phyloP scores from a whole-genome alignment of 2,329 filamentous ascomycete species.

The Aspergillus nomiae region DNA sequence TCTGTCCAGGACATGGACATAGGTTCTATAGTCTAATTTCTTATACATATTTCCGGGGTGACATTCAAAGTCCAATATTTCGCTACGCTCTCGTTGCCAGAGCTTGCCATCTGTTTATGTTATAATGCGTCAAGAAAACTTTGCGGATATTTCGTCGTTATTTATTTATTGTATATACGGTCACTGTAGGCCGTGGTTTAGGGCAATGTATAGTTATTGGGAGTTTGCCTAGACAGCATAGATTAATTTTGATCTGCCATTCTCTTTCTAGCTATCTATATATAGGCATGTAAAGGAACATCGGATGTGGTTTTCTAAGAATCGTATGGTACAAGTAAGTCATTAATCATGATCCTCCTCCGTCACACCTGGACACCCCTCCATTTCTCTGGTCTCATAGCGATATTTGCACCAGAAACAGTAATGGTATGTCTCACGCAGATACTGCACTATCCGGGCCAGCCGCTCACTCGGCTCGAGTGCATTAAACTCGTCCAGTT shows the following conservation, averaged over 20 bases:
- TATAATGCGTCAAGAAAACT: background rate
- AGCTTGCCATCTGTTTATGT: background rate
- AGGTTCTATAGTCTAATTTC: background rate
- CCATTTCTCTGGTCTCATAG: slow-evolving; percentile 73
- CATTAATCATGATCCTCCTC: slow-evolving; percentile 77
- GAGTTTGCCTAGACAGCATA: background rate
- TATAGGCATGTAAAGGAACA: background rate
- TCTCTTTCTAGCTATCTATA: background rate
- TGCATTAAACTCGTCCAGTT: slow-evolving; percentile 77
- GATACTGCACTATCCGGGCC: slow-evolving; percentile 64
- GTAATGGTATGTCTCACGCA: slow-evolving; percentile 74
- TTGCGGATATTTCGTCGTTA: background rate
- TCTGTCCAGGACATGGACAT: background rate
- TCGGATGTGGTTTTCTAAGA: background rate
- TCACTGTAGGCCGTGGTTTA: background rate
- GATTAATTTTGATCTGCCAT: background rate
- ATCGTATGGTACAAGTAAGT: slow-evolving; percentile 8
- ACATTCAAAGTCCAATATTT: background rate
- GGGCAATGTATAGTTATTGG: background rate
- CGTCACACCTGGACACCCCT: slow-evolving; percentile 82
- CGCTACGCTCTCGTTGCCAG: background rate
- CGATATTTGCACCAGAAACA: slow-evolving; percentile 95
- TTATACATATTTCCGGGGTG: background rate
- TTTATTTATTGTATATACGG: background rate
- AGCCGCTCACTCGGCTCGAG: slow-evolving; percentile 69